Evolutionary conservation across 2,329 filamentous ascomycete species (phyloP), one percentile per base, ranked within the genome.

Genomic region (Cadophora sp.): DNA sequence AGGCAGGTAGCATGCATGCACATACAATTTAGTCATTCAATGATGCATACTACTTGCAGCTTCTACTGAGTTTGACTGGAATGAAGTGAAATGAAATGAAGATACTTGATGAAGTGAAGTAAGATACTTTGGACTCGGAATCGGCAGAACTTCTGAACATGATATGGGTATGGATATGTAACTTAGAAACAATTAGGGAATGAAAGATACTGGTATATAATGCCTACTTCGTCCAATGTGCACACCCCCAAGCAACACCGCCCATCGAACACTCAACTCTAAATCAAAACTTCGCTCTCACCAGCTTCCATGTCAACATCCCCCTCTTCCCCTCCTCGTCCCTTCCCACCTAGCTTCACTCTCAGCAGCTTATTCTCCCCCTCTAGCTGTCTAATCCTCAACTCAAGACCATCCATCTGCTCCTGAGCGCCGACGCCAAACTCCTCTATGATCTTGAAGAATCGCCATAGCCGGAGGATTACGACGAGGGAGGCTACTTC

Each of bases 381-480:
- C 73, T 85, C 83, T 9, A 90, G 77, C 30, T 81, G 78, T 59
- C 83, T 81, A 30, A 91, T 79, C 64, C 82, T 78, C 61, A 81
- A 77, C 70, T 86, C 81, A 47, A 91, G 78, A 11, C 82, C 82
- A 68, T 89, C 87, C 79, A 88, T 85, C 74, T 87, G 82, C 77
- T 91, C 88, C 43, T 85, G 79, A 1, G 88, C 87, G 9, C 87
- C 88, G 7, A 89, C 82, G 36, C 85, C 85, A 68, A 91, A 81
- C 77, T 92, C 89, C 73, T 92, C 88, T 7, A 90, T 85, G 61
- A 91, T 89, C 80, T 91, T 91, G 75, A 91, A 86, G 53, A 92
- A 83, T 18, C 90, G 83, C 86, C 89, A 91, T 3, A 92, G 80
- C 62, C 89, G 86, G 53, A 92, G 79, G 4, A 91, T 82, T 33